phyloP scores from a whole-genome alignment of 305 asterid species.

The Fraxinus sp. region DNA sequence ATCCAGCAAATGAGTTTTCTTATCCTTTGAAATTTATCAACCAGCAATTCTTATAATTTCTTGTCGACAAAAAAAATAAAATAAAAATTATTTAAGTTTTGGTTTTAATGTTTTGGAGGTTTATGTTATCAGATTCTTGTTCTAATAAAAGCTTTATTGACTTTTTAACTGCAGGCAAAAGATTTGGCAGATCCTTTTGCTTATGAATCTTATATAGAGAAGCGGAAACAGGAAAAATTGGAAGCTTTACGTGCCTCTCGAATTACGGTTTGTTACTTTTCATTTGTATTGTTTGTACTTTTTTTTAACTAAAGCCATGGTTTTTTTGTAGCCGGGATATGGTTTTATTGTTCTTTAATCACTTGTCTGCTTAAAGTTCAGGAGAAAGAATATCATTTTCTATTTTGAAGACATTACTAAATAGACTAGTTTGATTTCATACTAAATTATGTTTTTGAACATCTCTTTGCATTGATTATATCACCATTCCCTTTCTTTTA shows the following conservation, averaged over 20 bases:
- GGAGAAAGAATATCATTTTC: background rate
- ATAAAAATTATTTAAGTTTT: background rate
- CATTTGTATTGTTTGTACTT: background rate
- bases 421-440: background rate
- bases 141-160: slow-evolving; percentile 4
- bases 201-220: slow-evolving; percentile 67
- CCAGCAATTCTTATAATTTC: background rate
- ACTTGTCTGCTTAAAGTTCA: background rate
- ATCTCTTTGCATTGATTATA: background rate
- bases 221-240: slow-evolving; percentile 63
- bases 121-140: background rate
- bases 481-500: background rate
- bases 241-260: slow-evolving; percentile 58
- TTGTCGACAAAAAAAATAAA: background rate
- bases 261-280: slow-evolving; percentile 68
- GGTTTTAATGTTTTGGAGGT: too few relatives aligned
- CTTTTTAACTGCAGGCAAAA: slow-evolving; percentile 60
- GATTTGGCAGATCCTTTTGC: slow-evolving; percentile 74
- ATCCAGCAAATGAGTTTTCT: background rate
- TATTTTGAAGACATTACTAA: background rate
- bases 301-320: background rate
- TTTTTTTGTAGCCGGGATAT: background rate
- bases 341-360: background rate
- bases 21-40: background rate
- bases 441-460: background rate